Evolutionary conservation across 257 asterid species (phyloP), one percentile per base, ranked within the genome.

Genomic region (Plantago major): DNA sequence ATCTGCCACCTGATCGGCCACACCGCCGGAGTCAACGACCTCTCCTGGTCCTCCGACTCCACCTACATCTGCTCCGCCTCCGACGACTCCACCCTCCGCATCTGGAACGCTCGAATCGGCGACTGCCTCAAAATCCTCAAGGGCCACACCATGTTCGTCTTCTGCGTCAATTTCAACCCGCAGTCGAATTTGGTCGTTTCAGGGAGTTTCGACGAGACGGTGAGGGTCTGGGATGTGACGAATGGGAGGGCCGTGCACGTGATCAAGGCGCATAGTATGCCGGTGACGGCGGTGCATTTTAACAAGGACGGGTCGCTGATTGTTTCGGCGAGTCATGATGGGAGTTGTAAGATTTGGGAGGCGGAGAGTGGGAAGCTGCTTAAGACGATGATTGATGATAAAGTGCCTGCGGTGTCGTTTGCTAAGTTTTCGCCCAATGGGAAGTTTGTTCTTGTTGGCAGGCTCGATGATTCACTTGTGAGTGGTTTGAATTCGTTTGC

Each of bases 271-370:
- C 98, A 92, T 66, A 53, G 86, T 43, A 52, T 79, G 90, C 98
- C 97, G 7, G 90, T 92, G 12, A 92, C 95, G 7, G 79, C 97
- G 0, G 98, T 81, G 64, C 80, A 83, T 67, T 92, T 84, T 45
- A 92, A 84, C 46, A 62, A 82, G 60, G 98, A 92, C 26, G 98
- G 95, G 0, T 82, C 95, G 0, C 64, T 92, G 82, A 84, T 92
- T 68, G 98, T 89, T 19, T 82, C 95, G 1, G 80, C 81, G 9
- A 92, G 98, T 45, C 90, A 79, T n/a, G 98, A 92, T 55, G 98
- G 98, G 5, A 73, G 90, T 15, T 92, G 98, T 67, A 92, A 84
- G 87, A 89, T 89, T 58, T 92, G 96, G 97, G 98, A 89, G 52
- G 37, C 85, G 6, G 81, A 74, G 11, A 73, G 66, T 8, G 98